Evolutionary conservation across 1,284 basidiomycete species (phyloP), one percentile per base, ranked within the genome.

Genomic region (Cystobasidiaceae sp.): DNA sequence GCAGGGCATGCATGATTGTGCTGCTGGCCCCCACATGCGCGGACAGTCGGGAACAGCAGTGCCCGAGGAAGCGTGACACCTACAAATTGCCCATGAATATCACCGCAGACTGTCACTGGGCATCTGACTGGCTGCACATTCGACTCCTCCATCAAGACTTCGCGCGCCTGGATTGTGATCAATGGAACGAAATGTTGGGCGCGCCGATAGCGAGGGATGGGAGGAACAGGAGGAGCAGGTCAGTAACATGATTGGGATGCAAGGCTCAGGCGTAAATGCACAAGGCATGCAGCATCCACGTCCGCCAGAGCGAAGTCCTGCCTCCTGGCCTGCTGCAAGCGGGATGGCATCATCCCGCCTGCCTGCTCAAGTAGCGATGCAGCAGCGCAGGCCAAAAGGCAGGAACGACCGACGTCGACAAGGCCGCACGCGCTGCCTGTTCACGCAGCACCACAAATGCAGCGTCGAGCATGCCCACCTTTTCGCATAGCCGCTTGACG

Each of bases 61-160:
- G 2, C 11, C 21, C 25, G 43, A 32, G 43, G 17, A 34, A 39
- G 43, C 69, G 69, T 67, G 51, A 63, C 48, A 89, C 93, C 82
- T 79, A 97, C 93, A 79, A 98, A 99, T 86, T 99, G 94, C 4
- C 94, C 94, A 79, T 98, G 94, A 71, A 98, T 97, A 80, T 98
- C 94, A 71, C 93, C 93, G 76, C 92, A 97, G 63, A 97, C 92
- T 51, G 92, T 97, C 71, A 97, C 92, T 54, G 92, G 94, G 81
- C 94, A 97, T 77, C 90, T 84, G 65, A 98, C 94, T 46, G 93
- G 93, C 80, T 98, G 94, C 6, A 97, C 92, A 77, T 97, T 97
- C 28, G 90, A 93, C 80, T 97, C 92, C 76, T 93, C 93, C 85
- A 97, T 93, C 76, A 98, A 79, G 72, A 97, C 93, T 81, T 97